Base-by-base conservation (phyloP, 1,284 basidiomycete species). In the Athelia psychrophila region DNA sequence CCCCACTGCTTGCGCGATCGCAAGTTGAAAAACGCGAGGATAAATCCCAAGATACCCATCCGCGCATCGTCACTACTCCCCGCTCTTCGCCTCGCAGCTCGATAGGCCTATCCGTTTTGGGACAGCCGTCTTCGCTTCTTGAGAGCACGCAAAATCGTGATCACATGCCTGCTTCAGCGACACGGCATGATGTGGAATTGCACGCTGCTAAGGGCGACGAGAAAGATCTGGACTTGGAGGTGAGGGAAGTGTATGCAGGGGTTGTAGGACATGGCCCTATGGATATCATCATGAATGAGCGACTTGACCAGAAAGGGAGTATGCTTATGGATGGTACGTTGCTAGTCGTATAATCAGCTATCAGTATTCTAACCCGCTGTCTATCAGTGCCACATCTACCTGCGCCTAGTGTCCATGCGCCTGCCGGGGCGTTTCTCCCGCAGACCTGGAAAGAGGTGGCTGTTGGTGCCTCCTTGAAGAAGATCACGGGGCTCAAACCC, bases 401-500 rank as follows among this genome's bases (percentile, higher is more conserved):
- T 27, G 70, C 76, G 19, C 84, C 84, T 2, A 83, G 74, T 47
- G 56, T 63, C 13, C 75, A 78, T 54, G 51, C 62, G 13, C 61
- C 60, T 15, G 66, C 64, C n/a, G 58, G 52, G 2, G 32, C 71
- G 23, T 63, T 68, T 33, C 58, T 77, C 5, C 73, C 74, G 1
- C 57, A 58, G n/a, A 65, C 60, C 8, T 62, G 76, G 27, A 44
- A 52, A 3, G 64, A 69, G 18, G 61, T 76, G 24, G 51, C 76
- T 36, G 46, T 9, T 42, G 9, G 20, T 42, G 49, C 56, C 23
- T 79, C 74, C 51, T 58, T 86, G 55, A 77, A 73, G 63, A 79
- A 78, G 53, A 76, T 72, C n/a, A 81, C 79, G 58, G 86, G 85
- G 1, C 64, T 81, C 16, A 77, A 80, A 53, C 73, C 84, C 12